phyloP scores from a whole-genome alignment of 2,329 filamentous ascomycete species.

The Pestalotiopsis sp. region DNA sequence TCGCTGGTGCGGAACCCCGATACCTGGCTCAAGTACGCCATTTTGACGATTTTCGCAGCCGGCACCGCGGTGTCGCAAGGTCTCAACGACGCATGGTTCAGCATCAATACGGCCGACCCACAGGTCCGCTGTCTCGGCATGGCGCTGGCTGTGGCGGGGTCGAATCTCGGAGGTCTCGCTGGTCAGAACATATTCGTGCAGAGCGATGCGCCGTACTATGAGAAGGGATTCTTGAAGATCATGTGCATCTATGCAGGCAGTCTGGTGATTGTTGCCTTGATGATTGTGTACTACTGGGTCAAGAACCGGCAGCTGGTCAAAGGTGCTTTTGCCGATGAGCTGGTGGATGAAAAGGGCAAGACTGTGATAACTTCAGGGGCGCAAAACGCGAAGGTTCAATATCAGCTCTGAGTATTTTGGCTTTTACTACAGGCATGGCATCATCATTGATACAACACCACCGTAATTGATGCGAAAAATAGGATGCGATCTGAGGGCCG shows the following conservation, averaged over 20 bases:
- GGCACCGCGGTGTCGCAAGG: neutral
- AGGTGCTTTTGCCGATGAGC: neutral
- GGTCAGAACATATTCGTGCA: neutral
- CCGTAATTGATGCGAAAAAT: too few relatives aligned
- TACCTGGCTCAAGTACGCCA: neutral
- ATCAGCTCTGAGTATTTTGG: neutral
- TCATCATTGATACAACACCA: too few relatives aligned
- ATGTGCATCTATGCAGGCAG: neutral
- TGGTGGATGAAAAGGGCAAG: neutral
- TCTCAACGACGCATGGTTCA: slow-evolving; percentile 4
- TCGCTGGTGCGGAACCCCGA: neutral
- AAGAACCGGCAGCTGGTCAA: neutral
- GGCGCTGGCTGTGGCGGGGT: slow-evolving; percentile 1
- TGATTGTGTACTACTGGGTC: slow-evolving; percentile 5
- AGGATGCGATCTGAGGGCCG: too few relatives aligned
- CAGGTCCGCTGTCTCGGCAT: slow-evolving; percentile 2
- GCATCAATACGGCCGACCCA: neutral
- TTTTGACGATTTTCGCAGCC: neutral
- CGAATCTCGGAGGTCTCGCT: neutral
- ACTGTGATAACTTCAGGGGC: neutral
- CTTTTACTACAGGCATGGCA: too few relatives aligned
- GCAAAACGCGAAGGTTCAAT: neutral
- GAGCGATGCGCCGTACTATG: slow-evolving; percentile 8
- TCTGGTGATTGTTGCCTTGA: neutral
- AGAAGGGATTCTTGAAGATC: slow-evolving; percentile 1